Evolutionary conservation across 305 asterid species (phyloP).

Genomic region (Fraxinus nigra): DNA sequence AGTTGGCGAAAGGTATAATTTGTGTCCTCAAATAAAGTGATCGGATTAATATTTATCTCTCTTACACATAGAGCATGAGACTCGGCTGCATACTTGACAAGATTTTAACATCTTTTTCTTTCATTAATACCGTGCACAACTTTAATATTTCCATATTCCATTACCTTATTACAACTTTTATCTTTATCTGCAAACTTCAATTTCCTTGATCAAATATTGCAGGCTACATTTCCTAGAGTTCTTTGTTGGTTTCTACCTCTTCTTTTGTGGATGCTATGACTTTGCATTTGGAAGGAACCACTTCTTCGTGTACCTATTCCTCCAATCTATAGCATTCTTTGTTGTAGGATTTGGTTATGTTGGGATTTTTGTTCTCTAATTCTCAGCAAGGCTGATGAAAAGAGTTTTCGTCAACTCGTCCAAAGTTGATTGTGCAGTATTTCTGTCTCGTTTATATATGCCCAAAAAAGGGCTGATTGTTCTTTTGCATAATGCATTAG

Average conservation of each 20-base stretch:
- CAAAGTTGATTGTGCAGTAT: not conserved
- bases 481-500: not conserved
- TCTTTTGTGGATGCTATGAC: slow-evolving; percentile 32
- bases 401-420: not conserved
- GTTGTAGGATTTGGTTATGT: slow-evolving; percentile 33
- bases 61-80: not conserved
- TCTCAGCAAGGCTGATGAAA: not conserved
- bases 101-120: no score
- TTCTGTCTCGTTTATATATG: not conserved
- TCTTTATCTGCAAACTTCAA: not conserved
- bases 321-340: slow-evolving; percentile 30
- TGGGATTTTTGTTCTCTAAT: slow-evolving; percentile 28
- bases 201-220: not conserved
- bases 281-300: slow-evolving; percentile 27
- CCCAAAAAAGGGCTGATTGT: not conserved
- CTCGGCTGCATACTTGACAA: not conserved
- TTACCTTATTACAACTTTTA: not conserved
- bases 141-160: not conserved
- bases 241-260: slow-evolving; percentile 25
- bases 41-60: not conserved
- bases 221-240: slow-evolving; percentile 51
- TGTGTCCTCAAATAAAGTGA: not conserved
- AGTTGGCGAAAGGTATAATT: not conserved
- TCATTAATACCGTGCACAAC: no score
- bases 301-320: slow-evolving; percentile 29